Conservation (phyloP, 2,329 filamentous ascomycete genomes). For the Triangularia setosa region DNA sequence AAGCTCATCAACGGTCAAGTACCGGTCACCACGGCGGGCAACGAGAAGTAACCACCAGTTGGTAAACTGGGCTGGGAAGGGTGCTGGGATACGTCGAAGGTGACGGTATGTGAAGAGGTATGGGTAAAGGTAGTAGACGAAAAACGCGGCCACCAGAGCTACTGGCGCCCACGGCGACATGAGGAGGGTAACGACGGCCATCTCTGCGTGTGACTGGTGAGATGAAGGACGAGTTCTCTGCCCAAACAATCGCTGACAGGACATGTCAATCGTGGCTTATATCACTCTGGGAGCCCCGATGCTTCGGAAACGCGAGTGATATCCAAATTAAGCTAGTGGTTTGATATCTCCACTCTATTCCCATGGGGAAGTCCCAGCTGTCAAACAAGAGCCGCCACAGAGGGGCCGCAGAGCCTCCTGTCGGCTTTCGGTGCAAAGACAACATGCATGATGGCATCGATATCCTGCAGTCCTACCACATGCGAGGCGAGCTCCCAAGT, state of each 20-base stretch:
- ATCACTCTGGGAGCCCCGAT: background rate
- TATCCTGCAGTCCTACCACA: background rate
- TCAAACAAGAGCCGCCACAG: background rate
- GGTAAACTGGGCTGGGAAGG: slow-evolving; percentile 62
- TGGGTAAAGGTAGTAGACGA: slow-evolving; percentile 55
- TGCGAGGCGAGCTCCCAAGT: background rate
- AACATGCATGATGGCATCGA: background rate
- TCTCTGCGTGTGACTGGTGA: slow-evolving; percentile 4
- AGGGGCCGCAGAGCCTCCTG: background rate
- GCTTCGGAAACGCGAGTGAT: background rate
- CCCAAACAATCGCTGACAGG: background rate
- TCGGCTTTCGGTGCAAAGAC: slow-evolving; percentile 1
- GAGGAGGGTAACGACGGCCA: slow-evolving; percentile 25
- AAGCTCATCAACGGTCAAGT: slow-evolving; percentile 60
- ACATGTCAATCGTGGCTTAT: background rate
- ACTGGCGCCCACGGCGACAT: slow-evolving; percentile 46
- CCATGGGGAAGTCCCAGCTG: background rate
- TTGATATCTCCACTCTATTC: background rate
- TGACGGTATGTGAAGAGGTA: slow-evolving; percentile 53
- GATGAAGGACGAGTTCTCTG: background rate
- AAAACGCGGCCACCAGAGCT: slow-evolving; percentile 44
- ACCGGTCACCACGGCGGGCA: slow-evolving; percentile 62
- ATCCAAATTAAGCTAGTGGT: background rate
- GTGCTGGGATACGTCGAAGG: slow-evolving; percentile 56
- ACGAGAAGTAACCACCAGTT: slow-evolving; percentile 76